Evolutionary conservation across 805 yeast genomes (phyloP), one percentile per base, ranked within the genome.

Genomic region (Yamadazyma philogaea): DNA sequence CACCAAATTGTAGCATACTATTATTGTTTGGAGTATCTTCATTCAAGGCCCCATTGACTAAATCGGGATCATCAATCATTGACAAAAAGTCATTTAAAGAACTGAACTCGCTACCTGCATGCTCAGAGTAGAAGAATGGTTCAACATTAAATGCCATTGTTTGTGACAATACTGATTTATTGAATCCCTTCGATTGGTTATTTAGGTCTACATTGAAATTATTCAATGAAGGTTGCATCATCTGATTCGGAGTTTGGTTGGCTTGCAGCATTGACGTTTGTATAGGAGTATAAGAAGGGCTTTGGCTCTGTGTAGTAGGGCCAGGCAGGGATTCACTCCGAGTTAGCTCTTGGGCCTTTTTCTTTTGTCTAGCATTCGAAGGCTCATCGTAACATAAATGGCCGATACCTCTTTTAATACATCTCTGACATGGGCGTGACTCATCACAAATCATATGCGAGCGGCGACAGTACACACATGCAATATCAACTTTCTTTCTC

Each of bases 381-480:
- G 83, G 81, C 56, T 84, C 90, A 52, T 84, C 90, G 46, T 78
- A 84, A 56, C 98, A 90, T 22, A 90, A 63, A 61, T 89, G 96
- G 3, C 93, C 90, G 36, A 90, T 91, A 30, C 86, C 86, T 51
- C 97, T 70, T 61, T 85, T 87, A 7, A 90, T 72, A 63, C 98
- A 90, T 33, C 96, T 71, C 39, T 81, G 77, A 55, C 96, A 87
- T 6, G 93, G 81, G 54, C 87, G 63, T 15, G 78, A 68, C 32
- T 81, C 84, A 60, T 89, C 96, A 64, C 98, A 90, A 22, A 88
- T 85, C 90, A 90, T 87, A 60, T 90, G 98, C 0, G 96, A 87
- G 42, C 98, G 70, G 30, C 96, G 77, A 59, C 97, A 90, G 57
- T 86, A 90, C 1, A 90, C 84, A 64, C 98, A 90, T 0, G 98